Conservation (phyloP, 768 basidiomycete genomes). For the Tephrocybe sp. region DNA sequence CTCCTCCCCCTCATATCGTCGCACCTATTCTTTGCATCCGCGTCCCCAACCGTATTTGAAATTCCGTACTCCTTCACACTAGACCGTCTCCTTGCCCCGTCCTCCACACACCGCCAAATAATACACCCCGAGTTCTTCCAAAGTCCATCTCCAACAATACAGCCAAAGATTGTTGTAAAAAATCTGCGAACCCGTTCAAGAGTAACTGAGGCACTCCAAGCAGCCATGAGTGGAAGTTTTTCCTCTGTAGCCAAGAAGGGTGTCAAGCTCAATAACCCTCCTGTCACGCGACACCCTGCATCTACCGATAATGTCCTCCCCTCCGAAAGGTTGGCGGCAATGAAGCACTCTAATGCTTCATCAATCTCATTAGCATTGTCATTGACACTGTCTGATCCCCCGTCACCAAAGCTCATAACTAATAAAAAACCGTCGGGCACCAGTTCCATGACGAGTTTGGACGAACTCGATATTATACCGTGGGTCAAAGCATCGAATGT, state of each 20-base stretch:
- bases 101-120: conserved; percentile 16
- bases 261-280: neutral
- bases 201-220: conserved; percentile 34
- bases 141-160: conserved; percentile 7
- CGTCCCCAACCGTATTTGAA: conserved; percentile 45
- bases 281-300: conserved; percentile 2
- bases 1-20: conserved; percentile 54
- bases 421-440: neutral
- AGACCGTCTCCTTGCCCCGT: conserved; percentile 35
- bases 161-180: conserved; percentile 14
- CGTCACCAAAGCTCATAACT: conserved; percentile 1
- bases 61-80: conserved; percentile 44
- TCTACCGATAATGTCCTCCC: conserved; percentile 7
- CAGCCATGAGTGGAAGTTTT: conserved; percentile 36
- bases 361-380: conserved; percentile 18
- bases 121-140: conserved; percentile 4
- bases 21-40: conserved; percentile 34
- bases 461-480: conserved; percentile 1
- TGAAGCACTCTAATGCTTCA: conserved; percentile 11
- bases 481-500: neutral
- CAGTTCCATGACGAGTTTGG: neutral
- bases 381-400: conserved; percentile 8
- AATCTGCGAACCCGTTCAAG: conserved; percentile 23
- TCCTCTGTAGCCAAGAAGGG: conserved; percentile 7
- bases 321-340: conserved; percentile 3